Evolutionary conservation across 148 eudicot genomes (phyloP).

Genomic region (Camellia granthamiana): DNA sequence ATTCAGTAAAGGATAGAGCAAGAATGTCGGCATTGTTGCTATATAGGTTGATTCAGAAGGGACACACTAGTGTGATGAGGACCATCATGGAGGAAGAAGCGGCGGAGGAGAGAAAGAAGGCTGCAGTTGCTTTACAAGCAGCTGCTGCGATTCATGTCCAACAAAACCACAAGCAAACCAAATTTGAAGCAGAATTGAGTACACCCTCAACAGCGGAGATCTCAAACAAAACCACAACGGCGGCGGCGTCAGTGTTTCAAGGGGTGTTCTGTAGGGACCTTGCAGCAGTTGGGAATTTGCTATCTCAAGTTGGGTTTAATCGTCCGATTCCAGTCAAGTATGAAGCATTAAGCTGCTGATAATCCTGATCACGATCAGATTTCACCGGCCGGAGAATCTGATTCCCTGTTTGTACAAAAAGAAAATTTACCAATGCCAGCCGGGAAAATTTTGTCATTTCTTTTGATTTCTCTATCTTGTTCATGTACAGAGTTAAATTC

Average conservation of each 20-base stretch:
- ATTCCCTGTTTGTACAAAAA: conserved; percentile 34
- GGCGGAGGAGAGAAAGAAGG: conserved; percentile 56
- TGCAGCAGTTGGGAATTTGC: conserved; percentile 73
- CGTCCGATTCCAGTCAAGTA: conserved; percentile 76
- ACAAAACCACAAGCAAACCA: conserved; percentile 26
- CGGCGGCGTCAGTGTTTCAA: conserved; percentile 52
- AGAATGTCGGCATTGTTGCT: conserved; percentile 62
- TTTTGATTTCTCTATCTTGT: too few relatives aligned
- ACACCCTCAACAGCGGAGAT: conserved; percentile 10
- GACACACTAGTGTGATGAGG: conserved; percentile 46
- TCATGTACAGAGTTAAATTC: conserved; percentile 27
- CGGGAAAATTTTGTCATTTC: conserved; percentile 42
- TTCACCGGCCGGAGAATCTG: conserved; percentile 19
- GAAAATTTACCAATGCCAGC: conserved; percentile 8
- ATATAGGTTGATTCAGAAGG: conserved; percentile 74
- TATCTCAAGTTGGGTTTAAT: conserved; percentile 74
- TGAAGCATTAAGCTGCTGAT: conserved; percentile 82
- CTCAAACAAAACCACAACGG: conserved; percentile 22
- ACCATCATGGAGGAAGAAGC: conserved; percentile 55
- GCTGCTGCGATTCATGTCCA: conserved; percentile 27
- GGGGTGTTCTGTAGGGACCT: conserved; percentile 94
- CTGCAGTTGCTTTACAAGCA: conserved; percentile 45
- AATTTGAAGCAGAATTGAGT: conserved; percentile 9
- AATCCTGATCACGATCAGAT: conserved; percentile 19
- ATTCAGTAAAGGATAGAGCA: conserved; percentile 65